Evolutionary conservation across 768 basidiomycete species (phyloP), one percentile per base, ranked within the genome.

Genomic region (Strobilomyces confusus): DNA sequence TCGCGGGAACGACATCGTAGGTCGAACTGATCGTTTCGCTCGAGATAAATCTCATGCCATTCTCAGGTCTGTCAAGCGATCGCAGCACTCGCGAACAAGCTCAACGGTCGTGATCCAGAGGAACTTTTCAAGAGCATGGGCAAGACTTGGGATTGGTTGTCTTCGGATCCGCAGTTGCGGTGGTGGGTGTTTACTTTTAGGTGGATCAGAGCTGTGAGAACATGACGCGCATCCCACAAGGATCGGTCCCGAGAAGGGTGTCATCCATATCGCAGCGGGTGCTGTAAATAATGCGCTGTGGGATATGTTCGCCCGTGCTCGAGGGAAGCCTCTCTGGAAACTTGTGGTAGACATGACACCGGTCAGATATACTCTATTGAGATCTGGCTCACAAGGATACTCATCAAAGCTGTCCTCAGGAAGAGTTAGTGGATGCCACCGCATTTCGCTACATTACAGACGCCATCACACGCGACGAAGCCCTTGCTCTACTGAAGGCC

Each of bases 211-310:
- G 14, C 32, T 20, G 19, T 22, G 20, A 25, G 9, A 26, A 40
- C 54, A n/a, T 56, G 38, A 47, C 11, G 5, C 44, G 14, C 32
- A 20, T 57, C n/a, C 15, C 30, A 41, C 54, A 51, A 89, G 88
- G 87, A 86, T 94, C 62, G 93, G 92, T 6, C 93, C 94, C 0
- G 94, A 95, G 68, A 95, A 95, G 70, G 95, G 95, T 48, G 92
- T 98, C 3, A 94, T 98, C 49, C 89, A 92, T 65, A 84, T 95
- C 48, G 92, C 93, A 3, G 80, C 89, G 0, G 91, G 82, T 6
- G 91, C 92, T 1, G 92, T 98, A 9, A 82, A 91, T 68, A 97
- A 97, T 58, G 95, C 94, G 0, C 63, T 95, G 2, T 98, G 95
- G 95, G 95, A 97, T 63, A 84, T 95, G 83, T 92, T 83, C 58